Conservation (phyloP, 2,329 filamentous ascomycete species). For the Stagonosporopsis cucurbitacearum region DNA sequence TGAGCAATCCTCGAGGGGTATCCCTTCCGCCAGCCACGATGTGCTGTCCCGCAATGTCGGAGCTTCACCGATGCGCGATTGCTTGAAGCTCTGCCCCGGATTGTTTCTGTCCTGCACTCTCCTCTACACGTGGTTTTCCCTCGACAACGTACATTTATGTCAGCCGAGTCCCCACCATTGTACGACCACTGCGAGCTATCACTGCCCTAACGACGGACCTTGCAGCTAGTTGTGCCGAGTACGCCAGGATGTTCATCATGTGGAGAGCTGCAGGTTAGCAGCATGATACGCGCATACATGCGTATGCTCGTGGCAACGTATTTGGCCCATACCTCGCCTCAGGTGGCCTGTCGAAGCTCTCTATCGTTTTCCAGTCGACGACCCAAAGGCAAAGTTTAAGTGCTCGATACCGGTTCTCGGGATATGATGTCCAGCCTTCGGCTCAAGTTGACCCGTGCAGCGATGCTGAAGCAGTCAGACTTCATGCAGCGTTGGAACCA, state of each 20-base stretch:
- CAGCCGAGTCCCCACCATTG: background rate
- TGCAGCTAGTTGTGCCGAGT: background rate
- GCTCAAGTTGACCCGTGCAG: background rate
- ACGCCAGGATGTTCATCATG: background rate
- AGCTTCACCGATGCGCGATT: slow-evolving; percentile 4
- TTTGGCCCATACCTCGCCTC: background rate
- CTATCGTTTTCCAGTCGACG: background rate
- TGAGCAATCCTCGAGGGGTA: slow-evolving; percentile 5
- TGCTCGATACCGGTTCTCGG: background rate
- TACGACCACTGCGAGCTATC: background rate
- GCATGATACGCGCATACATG: background rate
- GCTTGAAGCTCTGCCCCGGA: background rate
- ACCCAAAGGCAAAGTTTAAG: background rate
- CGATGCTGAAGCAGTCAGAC: background rate
- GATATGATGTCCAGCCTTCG: background rate
- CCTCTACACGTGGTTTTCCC: slow-evolving; percentile 1
- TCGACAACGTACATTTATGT: background rate
- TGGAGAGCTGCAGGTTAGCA: background rate
- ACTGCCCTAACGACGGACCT: background rate
- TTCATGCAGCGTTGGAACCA: background rate
- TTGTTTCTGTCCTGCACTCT: background rate
- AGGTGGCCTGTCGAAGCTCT: background rate
- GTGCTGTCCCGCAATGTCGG: background rate
- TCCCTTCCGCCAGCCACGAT: slow-evolving; percentile 10
- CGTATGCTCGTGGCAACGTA: background rate